Conservation (phyloP, 1,284 basidiomycete species). For the Marasmius fiardii region DNA sequence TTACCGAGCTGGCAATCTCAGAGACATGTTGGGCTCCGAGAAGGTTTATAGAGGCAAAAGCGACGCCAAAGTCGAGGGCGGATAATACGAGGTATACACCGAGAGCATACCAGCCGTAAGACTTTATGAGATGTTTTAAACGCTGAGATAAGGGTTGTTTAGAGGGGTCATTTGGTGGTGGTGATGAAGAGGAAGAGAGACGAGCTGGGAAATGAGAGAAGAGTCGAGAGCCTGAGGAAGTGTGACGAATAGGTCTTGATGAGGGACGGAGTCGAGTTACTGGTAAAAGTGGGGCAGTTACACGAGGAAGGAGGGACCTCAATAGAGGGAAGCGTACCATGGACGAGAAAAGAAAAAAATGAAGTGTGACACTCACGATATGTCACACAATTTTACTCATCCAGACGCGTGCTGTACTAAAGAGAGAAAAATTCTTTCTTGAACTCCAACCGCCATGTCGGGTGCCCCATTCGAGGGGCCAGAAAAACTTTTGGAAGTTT, state of each 20-base stretch:
- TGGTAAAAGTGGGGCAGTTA: constrained; percentile 43
- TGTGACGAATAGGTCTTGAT: constrained; percentile 21
- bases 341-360: constrained; percentile 21
- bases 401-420: background rate
- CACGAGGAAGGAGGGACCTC: constrained; percentile 27
- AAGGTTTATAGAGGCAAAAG: constrained; percentile 83
- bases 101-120: constrained; percentile 92
- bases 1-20: constrained; percentile 58
- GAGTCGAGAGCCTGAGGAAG: constrained; percentile 33
- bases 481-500: constrained; percentile 97
- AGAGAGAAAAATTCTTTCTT: background rate
- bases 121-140: constrained; percentile 84
- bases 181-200: constrained; percentile 27
- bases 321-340: constrained; percentile 26
- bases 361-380: background rate
- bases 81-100: constrained; percentile 79
- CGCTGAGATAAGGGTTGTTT: constrained; percentile 63
- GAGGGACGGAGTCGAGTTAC: constrained; percentile 27
- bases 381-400: background rate
- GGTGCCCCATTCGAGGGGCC: constrained; percentile 79
- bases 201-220: constrained; percentile 49
- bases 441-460: constrained; percentile 21
- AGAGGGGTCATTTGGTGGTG: constrained; percentile 27
- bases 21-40: constrained; percentile 90
- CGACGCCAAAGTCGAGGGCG: constrained; percentile 75